Percentiles rank a stretch among this genome's conserved stretches.
These are phyloP conservation scores for Dentipellis fragilis DNA, from an alignment of 768 basidiomycete species.

Conservation along the genomic window DNA sequence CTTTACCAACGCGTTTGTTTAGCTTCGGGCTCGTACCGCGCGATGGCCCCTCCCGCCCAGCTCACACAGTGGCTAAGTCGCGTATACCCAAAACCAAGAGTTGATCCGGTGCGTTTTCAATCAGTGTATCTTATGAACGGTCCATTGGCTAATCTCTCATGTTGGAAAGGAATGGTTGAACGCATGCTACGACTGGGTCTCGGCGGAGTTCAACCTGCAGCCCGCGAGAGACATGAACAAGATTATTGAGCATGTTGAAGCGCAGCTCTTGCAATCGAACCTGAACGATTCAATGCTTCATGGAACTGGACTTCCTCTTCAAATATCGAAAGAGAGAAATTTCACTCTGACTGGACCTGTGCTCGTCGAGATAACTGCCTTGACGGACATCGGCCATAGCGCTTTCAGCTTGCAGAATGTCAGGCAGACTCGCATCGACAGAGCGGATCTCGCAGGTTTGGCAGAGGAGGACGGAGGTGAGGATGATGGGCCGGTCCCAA, in stretches of 20 bases:
- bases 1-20: too few species aligned
- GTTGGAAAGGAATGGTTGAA: slow-evolving; percentile 60
- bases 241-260: slow-evolving; percentile 46
- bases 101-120: slow-evolving; percentile 46
- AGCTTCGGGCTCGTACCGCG: background rate
- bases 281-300: slow-evolving; percentile 61
- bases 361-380: slow-evolving; percentile 63
- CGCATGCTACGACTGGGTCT: slow-evolving; percentile 60
- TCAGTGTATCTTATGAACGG: background rate
- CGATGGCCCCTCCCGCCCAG: slow-evolving; percentile 20
- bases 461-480: slow-evolving; percentile 46
- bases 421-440: slow-evolving; percentile 50
- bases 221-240: slow-evolving; percentile 36
- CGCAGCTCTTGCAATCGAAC: slow-evolving; percentile 64
- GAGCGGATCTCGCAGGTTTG: slow-evolving; percentile 37
- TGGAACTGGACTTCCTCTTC: slow-evolving; percentile 55
- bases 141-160: background rate
- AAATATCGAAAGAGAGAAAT: slow-evolving; percentile 28
- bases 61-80: slow-evolving; percentile 44
- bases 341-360: slow-evolving; percentile 31
- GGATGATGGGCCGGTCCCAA: slow-evolving; percentile 69
- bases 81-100: slow-evolving; percentile 47
- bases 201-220: slow-evolving; percentile 34
- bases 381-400: slow-evolving; percentile 81
- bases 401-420: slow-evolving; percentile 73